Evolutionary conservation across 306 rosid genomes (phyloP).

Genomic region (Lathyrus tuberosus): DNA sequence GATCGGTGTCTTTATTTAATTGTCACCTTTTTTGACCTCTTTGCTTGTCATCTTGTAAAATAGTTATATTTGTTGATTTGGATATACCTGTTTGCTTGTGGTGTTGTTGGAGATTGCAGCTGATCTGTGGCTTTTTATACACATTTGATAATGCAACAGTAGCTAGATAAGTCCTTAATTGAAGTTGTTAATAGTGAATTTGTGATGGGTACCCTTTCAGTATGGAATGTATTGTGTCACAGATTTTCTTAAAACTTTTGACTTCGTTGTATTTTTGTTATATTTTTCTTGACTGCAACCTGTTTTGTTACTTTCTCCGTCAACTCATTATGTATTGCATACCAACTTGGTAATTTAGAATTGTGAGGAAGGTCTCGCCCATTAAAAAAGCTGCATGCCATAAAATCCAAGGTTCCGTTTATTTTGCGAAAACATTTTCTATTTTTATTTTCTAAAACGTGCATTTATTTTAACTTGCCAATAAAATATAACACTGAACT

Average conservation of each 20-base stretch:
- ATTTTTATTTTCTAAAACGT: too few species aligned
- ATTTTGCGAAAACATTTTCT: too few species aligned
- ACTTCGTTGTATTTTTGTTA: background rate
- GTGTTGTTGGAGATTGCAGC: conserved; percentile 28
- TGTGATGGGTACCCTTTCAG: conserved; percentile 1
- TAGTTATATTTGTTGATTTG: background rate
- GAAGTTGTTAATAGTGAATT: background rate
- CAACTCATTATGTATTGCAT: conserved; percentile 5
- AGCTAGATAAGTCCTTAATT: background rate
- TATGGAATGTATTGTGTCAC: background rate
- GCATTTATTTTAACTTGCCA: too few species aligned
- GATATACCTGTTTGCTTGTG: conserved; percentile 13
- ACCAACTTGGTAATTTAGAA: background rate
- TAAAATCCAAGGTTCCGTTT: background rate
- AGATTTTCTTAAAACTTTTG: background rate
- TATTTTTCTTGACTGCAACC: background rate
- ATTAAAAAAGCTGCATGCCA: background rate
- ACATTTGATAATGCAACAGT: background rate
- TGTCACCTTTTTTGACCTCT: conserved; percentile 8
- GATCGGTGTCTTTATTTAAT: background rate
- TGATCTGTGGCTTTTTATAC: background rate
- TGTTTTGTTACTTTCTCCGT: background rate
- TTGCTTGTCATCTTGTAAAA: too few species aligned
- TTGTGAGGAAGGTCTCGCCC: background rate
- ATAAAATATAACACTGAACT: too few species aligned